Evolutionary conservation across 108 stramenopile genomes (phyloP).

Genomic region (Pelagomonas calceolata): DNA sequence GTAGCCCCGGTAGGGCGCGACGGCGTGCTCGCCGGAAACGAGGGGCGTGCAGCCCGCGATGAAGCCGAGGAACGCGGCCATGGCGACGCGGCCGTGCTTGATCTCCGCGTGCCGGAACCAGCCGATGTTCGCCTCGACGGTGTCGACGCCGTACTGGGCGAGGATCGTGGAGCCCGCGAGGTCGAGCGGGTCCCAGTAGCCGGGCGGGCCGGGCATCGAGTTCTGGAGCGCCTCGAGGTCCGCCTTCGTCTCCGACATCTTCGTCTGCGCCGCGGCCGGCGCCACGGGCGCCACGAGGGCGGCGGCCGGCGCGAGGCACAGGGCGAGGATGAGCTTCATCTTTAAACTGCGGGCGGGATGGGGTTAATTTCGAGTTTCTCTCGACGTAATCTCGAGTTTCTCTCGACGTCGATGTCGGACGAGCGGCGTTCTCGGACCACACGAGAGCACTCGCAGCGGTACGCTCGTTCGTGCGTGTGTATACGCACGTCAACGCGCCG

Average conservation of each 20-base stretch:
- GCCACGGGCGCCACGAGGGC: neutral
- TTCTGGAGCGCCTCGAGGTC: neutral
- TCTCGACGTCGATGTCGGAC: too few species aligned
- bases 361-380: too few species aligned
- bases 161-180: too few species aligned
- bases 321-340: neutral
- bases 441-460: too few species aligned
- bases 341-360: too few species aligned
- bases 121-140: conserved; percentile 45
- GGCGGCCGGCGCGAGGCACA: neutral
- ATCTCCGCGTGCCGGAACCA: conserved; percentile 47
- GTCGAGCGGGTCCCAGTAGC: too few species aligned
- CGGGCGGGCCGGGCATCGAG: neutral
- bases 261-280: neutral
- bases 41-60: conserved; percentile 43
- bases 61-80: conserved; percentile 62
- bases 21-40: conserved; percentile 37
- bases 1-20: neutral
- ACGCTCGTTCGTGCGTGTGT: too few species aligned
- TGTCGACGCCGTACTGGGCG: too few species aligned
- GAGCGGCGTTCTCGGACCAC: too few species aligned
- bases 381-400: too few species aligned
- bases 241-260: neutral
- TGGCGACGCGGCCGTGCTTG: conserved; percentile 63
- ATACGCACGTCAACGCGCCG: too few species aligned